Evolutionary conservation across 2,329 filamentous ascomycete genomes (phyloP), one percentile per base, ranked within the genome.

Genomic region (Zalaria obscura): DNA sequence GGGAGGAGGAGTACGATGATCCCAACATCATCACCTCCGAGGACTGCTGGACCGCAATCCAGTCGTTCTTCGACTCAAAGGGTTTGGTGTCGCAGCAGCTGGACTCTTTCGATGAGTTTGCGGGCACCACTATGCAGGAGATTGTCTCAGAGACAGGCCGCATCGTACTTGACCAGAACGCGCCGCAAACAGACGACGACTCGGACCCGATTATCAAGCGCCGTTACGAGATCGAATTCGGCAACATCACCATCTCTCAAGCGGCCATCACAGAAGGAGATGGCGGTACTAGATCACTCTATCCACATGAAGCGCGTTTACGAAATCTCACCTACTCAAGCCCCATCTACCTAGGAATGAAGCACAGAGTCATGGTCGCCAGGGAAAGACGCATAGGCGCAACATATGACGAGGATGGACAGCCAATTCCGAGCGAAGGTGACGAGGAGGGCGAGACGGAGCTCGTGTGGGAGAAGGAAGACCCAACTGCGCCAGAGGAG

Each of bases 41-140:
- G 68, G 93, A 98, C 66, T 95, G 87, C 70, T 98, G 93, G 91
- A 83, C 83, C 50, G 89, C 96, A 56, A 96, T 98, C 60, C 87
- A 84, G 43, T 83, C 91, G 6, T 96, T 95, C 70, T 98, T 98
- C 67, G 86, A 95, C 53, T 76, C 79, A 48, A 98, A 96, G 66
- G 89, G 91, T 55, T 74, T 98, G 28, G 91, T 94, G 25, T 94
- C 91, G 10, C 89, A 98, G 65, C 91, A 98, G 68, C 80, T 96
- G 48, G 89, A 96, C 61, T 98, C 93, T 0, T 98, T 94, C 65
- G 87, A 98, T 65, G 88, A 96, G 59, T 98, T 98, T 56, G 88
- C 91, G 43, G 80, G 82, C 45, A 87, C 84, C 25, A 95, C 88
- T 0, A 89, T 98, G 64, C 88, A 96, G 57, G 85, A 94, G 54